phyloP scores from a whole-genome alignment of 2,329 filamentous ascomycete genomes.

The Macrophomina tecta region DNA sequence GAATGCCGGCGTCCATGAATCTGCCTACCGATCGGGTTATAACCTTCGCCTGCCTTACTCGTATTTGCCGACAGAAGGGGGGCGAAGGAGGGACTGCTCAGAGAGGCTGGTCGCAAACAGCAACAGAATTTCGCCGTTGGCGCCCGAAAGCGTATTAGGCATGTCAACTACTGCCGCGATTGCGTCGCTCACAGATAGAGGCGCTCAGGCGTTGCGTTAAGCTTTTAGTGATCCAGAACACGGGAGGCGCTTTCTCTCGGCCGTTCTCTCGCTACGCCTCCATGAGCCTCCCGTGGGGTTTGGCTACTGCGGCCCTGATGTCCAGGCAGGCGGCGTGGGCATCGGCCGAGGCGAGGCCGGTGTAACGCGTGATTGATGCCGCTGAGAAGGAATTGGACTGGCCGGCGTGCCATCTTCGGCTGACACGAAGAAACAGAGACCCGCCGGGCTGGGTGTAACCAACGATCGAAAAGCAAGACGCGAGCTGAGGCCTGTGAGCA shows the following conservation, averaged over 20 bases:
- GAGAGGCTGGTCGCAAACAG: background rate
- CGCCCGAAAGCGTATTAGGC: background rate
- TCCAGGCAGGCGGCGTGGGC: background rate
- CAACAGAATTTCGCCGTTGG: background rate
- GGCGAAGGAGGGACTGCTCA: background rate
- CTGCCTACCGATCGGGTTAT: background rate
- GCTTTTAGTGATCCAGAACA: constrained; percentile 3
- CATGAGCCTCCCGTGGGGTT: background rate
- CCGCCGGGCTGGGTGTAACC: background rate
- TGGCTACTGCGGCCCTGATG: background rate
- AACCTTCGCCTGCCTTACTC: background rate
- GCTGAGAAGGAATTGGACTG: background rate
- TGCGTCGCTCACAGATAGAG: background rate
- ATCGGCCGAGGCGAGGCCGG: constrained; percentile 12
- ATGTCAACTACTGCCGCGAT: background rate
- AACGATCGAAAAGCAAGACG: background rate
- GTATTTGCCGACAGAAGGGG: background rate
- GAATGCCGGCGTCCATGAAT: background rate
- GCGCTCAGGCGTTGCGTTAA: constrained; percentile 14
- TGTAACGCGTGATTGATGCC: background rate
- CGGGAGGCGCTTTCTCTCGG: background rate
- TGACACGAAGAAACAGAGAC: background rate
- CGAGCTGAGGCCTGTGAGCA: background rate
- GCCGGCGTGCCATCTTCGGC: background rate
- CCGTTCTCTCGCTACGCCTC: background rate